Evolutionary conservation across 331 rosid genomes (phyloP).

Genomic region (Rosa hybrid): DNA sequence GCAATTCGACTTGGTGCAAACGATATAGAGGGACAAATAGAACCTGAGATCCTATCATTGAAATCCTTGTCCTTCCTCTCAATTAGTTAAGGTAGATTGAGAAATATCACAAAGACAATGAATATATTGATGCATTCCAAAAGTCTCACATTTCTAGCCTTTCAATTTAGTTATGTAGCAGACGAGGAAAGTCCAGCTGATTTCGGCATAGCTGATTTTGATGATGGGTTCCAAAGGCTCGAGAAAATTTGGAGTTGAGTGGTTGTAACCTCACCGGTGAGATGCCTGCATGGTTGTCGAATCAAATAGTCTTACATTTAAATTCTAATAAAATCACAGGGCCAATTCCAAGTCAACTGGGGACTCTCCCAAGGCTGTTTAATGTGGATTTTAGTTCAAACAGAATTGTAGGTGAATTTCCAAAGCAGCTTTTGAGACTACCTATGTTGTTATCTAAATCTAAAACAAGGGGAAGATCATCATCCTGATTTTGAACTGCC

Average conservation of each 20-base stretch:
- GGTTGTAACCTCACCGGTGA: background rate
- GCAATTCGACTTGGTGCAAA: background rate
- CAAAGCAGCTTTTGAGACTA: background rate
- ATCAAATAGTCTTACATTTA: background rate
- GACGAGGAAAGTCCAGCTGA: background rate
- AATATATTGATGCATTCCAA: background rate
- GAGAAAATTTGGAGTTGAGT: background rate
- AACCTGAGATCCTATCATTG: background rate
- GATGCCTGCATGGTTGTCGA: background rate
- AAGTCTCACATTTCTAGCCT: background rate
- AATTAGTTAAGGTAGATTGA: background rate
- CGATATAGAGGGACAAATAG: background rate
- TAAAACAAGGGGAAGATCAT: background rate
- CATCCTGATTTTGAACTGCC: background rate
- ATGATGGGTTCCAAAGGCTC: background rate
- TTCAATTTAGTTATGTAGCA: background rate
- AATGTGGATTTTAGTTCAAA: background rate
- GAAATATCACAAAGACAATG: background rate
- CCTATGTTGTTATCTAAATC: background rate
- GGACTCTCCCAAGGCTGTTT: background rate
- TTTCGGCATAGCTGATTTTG: background rate
- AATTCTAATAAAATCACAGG: background rate
- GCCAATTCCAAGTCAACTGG: background rate
- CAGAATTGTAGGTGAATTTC: background rate
- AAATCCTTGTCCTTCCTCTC: background rate